Percentiles rank a stretch among this genome's conserved stretches.
These are phyloP conservation scores for Ceratocystis cubensis DNA, from an alignment of 2,329 filamentous ascomycete genomes.

Conservation along the genomic window DNA sequence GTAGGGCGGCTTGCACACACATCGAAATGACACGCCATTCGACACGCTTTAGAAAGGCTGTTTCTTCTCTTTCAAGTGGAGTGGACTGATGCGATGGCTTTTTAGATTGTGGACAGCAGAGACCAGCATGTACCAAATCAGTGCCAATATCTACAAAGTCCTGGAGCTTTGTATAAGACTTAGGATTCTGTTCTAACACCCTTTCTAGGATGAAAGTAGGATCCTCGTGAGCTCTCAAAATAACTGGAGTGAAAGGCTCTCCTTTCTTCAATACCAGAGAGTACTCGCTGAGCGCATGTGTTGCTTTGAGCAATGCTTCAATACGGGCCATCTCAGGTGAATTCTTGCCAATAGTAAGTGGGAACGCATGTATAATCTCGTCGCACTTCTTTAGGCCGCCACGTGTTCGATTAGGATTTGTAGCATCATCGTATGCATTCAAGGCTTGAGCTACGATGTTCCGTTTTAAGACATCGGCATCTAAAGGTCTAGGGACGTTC, in stretches of 20 bases:
- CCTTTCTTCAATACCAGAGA: conserved; percentile 66
- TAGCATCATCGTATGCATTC: conserved; percentile 66
- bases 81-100: conserved; percentile 21
- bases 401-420: conserved; percentile 64
- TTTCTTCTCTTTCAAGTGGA: conserved; percentile 24
- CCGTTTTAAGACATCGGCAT: conserved; percentile 40
- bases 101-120: conserved; percentile 6
- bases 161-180: conserved; percentile 61
- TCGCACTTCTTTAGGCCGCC: conserved; percentile 67
- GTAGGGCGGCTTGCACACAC: conserved; percentile 65
- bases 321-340: conserved; percentile 41
- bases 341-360: conserved; percentile 41
- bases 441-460: conserved; percentile 52
- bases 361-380: conserved; percentile 57
- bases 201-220: conserved; percentile 61
- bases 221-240: conserved; percentile 63
- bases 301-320: conserved; percentile 56
- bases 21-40: conserved; percentile 62
- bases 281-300: conserved; percentile 63
- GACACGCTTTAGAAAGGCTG: conserved; percentile 31
- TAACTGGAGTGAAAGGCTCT: conserved; percentile 66
- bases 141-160: conserved; percentile 57
- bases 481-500: conserved; percentile 37
- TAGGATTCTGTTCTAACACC: conserved; percentile 61
- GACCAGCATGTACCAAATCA: conserved; percentile 50